phyloP scores from a whole-genome alignment of 805 yeast species.

The Blastobotrys terrestris region DNA sequence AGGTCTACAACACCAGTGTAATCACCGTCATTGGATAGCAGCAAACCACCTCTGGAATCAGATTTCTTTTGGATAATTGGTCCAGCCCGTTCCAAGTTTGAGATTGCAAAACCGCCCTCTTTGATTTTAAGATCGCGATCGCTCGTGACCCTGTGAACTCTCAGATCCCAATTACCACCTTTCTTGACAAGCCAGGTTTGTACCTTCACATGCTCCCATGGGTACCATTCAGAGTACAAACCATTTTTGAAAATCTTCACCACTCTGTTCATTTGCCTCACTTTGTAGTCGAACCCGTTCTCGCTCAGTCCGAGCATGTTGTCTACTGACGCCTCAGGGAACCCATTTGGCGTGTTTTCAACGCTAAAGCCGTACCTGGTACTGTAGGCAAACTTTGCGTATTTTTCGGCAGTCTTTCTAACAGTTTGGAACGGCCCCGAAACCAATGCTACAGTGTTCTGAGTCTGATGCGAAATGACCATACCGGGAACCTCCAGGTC shows the following conservation, averaged over 20 bases:
- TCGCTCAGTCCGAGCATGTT: conserved; percentile 16
- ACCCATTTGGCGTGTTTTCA: conserved; percentile 9
- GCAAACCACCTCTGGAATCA: neutral
- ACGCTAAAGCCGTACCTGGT: conserved; percentile 21
- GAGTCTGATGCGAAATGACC: conserved; percentile 14
- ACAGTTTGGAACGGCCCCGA: conserved; percentile 15
- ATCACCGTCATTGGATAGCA: neutral
- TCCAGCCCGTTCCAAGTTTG: conserved; percentile 3
- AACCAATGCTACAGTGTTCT: conserved; percentile 11
- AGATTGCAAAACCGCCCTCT: conserved; percentile 19
- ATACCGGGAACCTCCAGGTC: conserved; percentile 13
- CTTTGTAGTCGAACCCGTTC: conserved; percentile 14
- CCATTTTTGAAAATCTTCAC: conserved; percentile 5
- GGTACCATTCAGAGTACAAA: conserved; percentile 15
- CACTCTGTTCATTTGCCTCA: conserved; percentile 8
- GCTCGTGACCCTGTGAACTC: conserved; percentile 14
- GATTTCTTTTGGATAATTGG: neutral
- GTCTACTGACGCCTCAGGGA: conserved; percentile 16
- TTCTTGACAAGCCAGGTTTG: conserved; percentile 16
- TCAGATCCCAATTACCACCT: conserved; percentile 13
- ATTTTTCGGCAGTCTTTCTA: conserved; percentile 18
- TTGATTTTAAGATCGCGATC: conserved; percentile 5
- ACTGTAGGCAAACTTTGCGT: conserved; percentile 25
- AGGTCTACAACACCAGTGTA: neutral
- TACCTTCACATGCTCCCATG: conserved; percentile 13